phyloP scores from a whole-genome alignment of 176 grass and related monocot species.

The Oryza meyeriana region DNA sequence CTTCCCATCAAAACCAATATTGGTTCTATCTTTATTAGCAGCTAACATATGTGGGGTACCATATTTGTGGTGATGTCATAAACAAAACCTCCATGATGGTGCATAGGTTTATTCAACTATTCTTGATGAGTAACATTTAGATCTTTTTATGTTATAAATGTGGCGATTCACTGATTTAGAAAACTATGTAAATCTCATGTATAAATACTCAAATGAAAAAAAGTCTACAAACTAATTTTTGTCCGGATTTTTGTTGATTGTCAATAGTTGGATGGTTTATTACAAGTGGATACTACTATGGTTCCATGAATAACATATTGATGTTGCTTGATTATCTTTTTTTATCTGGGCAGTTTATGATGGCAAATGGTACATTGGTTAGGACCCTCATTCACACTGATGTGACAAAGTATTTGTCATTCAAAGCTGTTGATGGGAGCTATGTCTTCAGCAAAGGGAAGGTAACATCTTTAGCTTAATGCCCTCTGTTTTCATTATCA shows the following conservation, averaged over 20 bases:
- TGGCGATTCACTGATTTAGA: background rate
- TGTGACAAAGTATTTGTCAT: slow-evolving; percentile 87
- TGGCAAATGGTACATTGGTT: slow-evolving; percentile 95
- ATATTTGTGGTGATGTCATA: background rate
- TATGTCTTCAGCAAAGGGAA: slow-evolving; percentile 95
- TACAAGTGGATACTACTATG: background rate
- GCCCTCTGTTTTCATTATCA: background rate
- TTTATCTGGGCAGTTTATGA: slow-evolving; percentile 71
- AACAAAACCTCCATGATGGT: background rate
- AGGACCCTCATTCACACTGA: slow-evolving; percentile 81
- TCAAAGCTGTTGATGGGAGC: slow-evolving; percentile 94
- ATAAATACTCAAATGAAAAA: background rate
- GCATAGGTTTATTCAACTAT: slow-evolving; percentile 26
- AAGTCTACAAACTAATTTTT: background rate
- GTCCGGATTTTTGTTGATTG: slow-evolving; percentile 4
- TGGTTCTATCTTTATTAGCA: background rate
- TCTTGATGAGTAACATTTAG: background rate
- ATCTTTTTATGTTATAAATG: background rate
- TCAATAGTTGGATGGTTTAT: background rate
- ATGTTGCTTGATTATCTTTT: background rate
- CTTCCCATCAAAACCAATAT: slow-evolving; percentile 15
- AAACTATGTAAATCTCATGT: slow-evolving; percentile 4
- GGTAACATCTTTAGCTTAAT: slow-evolving; percentile 35
- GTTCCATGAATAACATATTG: background rate
- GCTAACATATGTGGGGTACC: background rate